Conservation (phyloP, 23 red algal genomes). For the Rhodosorus marinus region DNA sequence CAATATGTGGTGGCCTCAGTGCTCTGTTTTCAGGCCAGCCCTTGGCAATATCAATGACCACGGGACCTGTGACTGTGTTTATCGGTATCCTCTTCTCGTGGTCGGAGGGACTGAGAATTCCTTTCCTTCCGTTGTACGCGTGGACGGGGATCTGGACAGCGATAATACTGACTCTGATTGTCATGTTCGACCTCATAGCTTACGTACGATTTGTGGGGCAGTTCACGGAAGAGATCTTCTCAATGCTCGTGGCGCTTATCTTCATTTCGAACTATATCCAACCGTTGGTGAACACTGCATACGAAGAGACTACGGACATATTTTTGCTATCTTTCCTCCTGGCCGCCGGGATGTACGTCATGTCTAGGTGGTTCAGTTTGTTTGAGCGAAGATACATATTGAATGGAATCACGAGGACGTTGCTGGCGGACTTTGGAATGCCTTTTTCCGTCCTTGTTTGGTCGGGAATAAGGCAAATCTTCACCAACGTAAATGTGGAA, state of each 20-base stretch:
- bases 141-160: conserved; percentile 95
- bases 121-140: conserved; percentile 88
- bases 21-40: conserved; percentile 80
- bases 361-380: conserved; percentile 30
- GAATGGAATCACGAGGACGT: conserved; percentile 40
- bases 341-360: conserved; percentile 51
- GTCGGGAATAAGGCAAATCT: conserved; percentile 42
- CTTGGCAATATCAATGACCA: conserved; percentile 77
- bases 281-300: conserved; percentile 31
- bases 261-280: conserved; percentile 72
- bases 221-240: conserved; percentile 97
- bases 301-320: conserved; percentile 34
- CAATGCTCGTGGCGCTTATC: conserved; percentile 53
- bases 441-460: conserved; percentile 51
- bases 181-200: conserved; percentile 36
- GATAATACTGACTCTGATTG: conserved; percentile 60
- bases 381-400: conserved; percentile 70
- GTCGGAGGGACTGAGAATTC: conserved; percentile 49
- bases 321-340: conserved; percentile 68
- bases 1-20: conserved; percentile 41
- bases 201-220: conserved; percentile 63
- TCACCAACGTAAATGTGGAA: conserved; percentile 23
- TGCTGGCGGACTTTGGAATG: conserved; percentile 84
- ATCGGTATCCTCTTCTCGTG: conserved; percentile 67
- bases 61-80: conserved; percentile 74